Evolutionary conservation across 805 yeast genomes (phyloP).

Genomic region (Candida ipomoeae): DNA sequence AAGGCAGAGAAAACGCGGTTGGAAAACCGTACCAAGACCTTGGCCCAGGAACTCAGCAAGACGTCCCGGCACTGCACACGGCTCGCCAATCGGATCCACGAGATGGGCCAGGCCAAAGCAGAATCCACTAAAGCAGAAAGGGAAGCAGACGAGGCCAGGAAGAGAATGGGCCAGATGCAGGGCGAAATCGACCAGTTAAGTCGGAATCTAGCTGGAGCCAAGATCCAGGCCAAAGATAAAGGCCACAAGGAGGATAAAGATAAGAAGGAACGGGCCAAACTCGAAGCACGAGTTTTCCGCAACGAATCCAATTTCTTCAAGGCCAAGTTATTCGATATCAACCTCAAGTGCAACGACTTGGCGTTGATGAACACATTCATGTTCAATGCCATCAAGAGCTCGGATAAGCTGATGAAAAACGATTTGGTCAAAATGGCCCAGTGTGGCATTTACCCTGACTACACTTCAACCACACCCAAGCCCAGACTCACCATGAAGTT

Average conservation of each 20-base stretch:
- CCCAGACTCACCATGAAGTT: conserved; percentile 26
- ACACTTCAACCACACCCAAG: conserved; percentile 12
- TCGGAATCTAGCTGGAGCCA: conserved; percentile 20
- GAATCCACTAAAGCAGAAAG: no score
- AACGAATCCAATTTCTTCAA: conserved; percentile 44
- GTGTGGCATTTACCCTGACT: conserved; percentile 34
- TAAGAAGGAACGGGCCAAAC: background rate
- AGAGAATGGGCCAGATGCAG: conserved; percentile 21
- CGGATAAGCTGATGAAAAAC: conserved; percentile 23
- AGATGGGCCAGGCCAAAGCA: conserved; percentile 11
- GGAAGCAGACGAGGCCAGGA: conserved; percentile 2
- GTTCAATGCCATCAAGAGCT: conserved; percentile 25
- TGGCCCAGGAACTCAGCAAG: conserved; percentile 29
- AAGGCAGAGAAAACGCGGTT: conserved; percentile 28
- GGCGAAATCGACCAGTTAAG: conserved; percentile 29
- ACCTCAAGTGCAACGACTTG: conserved; percentile 31
- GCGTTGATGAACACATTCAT: conserved; percentile 32
- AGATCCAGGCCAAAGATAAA: conserved; percentile 14
- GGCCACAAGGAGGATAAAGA: background rate
- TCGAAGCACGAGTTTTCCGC: conserved; percentile 22
- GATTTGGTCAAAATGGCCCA: conserved; percentile 27
- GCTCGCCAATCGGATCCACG: conserved; percentile 27
- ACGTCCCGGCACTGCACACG: conserved; percentile 27
- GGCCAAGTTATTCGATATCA: conserved; percentile 45
- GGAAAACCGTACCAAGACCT: conserved; percentile 24